phyloP scores from a whole-genome alignment of 129 eudicot species.

The Lonicera japonica region DNA sequence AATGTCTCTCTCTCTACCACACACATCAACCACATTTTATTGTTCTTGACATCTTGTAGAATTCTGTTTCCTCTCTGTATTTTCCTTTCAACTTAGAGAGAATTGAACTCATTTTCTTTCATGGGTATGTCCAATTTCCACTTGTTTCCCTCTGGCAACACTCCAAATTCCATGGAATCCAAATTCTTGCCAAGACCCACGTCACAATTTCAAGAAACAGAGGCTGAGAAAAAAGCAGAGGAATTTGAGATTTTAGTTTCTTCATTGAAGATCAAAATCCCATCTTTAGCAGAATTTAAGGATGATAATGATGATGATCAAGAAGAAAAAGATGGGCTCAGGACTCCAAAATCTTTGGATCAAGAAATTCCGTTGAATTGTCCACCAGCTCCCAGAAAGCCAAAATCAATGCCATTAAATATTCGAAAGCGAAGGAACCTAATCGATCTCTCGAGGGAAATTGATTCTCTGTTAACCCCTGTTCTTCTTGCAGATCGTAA shows the following conservation, averaged over 20 bases:
- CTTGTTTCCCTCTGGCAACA: not conserved
- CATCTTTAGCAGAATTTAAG: not conserved
- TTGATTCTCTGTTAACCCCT: slow-evolving; percentile 12
- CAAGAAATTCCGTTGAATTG: slow-evolving; percentile 2
- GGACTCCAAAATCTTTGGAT: slow-evolving; percentile 8
- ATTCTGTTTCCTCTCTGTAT: not conserved
- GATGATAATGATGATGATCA: not conserved
- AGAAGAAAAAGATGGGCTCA: not conserved
- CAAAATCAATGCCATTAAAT: slow-evolving; percentile 2
- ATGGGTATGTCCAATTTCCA: slow-evolving; percentile 5
- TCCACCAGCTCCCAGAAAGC: slow-evolving; percentile 15
- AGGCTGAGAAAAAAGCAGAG: not conserved
- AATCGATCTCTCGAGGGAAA: slow-evolving; percentile 13
- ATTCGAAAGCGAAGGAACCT: slow-evolving; percentile 3
- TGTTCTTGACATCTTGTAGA: not conserved
- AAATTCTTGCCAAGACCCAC: slow-evolving; percentile 1
- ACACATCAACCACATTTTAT: not conserved
- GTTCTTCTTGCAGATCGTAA: slow-evolving; percentile 10
- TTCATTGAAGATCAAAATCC: slow-evolving; percentile 9
- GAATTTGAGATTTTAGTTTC: not conserved
- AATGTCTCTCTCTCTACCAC: not conserved
- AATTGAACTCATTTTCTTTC: not conserved
- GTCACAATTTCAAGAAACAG: not conserved
- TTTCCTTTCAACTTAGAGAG: not conserved
- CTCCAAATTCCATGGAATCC: not conserved